phyloP scores from a whole-genome alignment of 2,329 filamentous ascomycete species.

The Colletotrichum aenigma region DNA sequence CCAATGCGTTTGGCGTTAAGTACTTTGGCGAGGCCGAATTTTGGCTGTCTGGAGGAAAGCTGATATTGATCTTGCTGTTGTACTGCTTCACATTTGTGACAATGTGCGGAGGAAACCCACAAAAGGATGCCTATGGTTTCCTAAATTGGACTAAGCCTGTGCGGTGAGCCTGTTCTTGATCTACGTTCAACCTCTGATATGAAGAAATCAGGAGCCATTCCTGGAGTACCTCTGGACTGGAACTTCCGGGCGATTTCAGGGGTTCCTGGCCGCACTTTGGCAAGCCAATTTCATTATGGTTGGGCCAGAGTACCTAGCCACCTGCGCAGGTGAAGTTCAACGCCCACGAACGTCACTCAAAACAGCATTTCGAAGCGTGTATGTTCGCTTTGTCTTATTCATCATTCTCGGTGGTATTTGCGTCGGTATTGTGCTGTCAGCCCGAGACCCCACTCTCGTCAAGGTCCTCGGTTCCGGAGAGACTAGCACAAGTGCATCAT shows the following conservation, averaged over 20 bases:
- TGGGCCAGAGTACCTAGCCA: slow-evolving; percentile 68
- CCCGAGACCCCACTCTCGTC: slow-evolving; percentile 53
- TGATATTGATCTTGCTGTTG: slow-evolving; percentile 68
- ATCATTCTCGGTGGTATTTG: slow-evolving; percentile 69
- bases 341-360: slow-evolving; percentile 65
- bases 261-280: slow-evolving; percentile 72
- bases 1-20: slow-evolving; percentile 30
- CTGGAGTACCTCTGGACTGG: slow-evolving; percentile 51
- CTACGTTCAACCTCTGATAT: slow-evolving; percentile 34
- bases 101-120: slow-evolving; percentile 78
- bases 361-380: slow-evolving; percentile 41
- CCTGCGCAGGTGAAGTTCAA: slow-evolving; percentile 69
- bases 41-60: slow-evolving; percentile 65
- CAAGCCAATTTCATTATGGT: slow-evolving; percentile 67
- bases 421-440: slow-evolving; percentile 56
- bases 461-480: not conserved
- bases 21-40: slow-evolving; percentile 67
- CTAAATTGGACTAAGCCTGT: slow-evolving; percentile 66
- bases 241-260: slow-evolving; percentile 69
- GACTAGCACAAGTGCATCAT: slow-evolving; percentile 37
- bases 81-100: slow-evolving; percentile 77
- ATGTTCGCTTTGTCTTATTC: slow-evolving; percentile 46
- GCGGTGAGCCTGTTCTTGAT: slow-evolving; percentile 42
- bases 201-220: not conserved
- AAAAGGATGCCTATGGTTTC: slow-evolving; percentile 71